A percentile compares a stretch with the other conserved stretches of the same genome.
Evolutionary conservation across 495 filamentous ascomycete genomes (phyloP).

Genomic region (Ramalina peruviana): DNA sequence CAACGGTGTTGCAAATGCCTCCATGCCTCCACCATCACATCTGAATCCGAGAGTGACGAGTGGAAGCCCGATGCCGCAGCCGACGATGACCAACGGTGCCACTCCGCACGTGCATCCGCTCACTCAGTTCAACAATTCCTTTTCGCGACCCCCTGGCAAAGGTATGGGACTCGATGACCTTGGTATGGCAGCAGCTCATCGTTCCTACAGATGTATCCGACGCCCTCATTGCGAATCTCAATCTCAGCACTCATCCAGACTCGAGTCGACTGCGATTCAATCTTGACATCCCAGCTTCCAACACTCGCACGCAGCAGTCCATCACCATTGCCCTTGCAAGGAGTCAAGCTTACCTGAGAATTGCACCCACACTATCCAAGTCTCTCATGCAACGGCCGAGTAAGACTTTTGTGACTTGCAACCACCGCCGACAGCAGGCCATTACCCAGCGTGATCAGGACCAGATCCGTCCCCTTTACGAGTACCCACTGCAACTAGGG

Average conservation of each 20-base stretch:
- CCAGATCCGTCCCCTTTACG: constrained; percentile 39
- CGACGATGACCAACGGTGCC: constrained; percentile 12
- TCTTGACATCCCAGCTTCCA: constrained; percentile 45
- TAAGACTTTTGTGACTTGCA: constrained; percentile 48
- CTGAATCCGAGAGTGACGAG: constrained; percentile 21
- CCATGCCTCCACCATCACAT: constrained; percentile 28
- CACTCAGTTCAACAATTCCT: constrained; percentile 21
- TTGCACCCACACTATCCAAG: constrained; percentile 44
- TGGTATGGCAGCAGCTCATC: constrained; percentile 7
- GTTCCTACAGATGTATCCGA: constrained; percentile 28
- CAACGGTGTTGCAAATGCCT: constrained; percentile 10
- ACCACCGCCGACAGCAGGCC: constrained; percentile 27
- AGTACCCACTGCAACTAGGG: constrained; percentile 44
- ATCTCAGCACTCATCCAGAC: constrained; percentile 49
- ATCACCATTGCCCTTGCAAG: constrained; percentile 50
- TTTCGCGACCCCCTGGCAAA: constrained; percentile 37
- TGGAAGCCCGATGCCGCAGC: constrained; percentile 21
- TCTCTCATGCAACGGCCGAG: constrained; percentile 43
- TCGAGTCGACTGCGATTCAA: constrained; percentile 40
- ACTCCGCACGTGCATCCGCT: constrained; percentile 11
- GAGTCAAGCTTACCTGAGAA: constrained; percentile 49
- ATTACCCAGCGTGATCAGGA: constrained; percentile 32
- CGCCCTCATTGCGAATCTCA: constrained; percentile 51
- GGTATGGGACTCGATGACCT: constrained; percentile 23
- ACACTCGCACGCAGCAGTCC: constrained; percentile 49